Conservation (phyloP, 1,284 basidiomycete genomes). For the Xerocomus minutiporus region DNA sequence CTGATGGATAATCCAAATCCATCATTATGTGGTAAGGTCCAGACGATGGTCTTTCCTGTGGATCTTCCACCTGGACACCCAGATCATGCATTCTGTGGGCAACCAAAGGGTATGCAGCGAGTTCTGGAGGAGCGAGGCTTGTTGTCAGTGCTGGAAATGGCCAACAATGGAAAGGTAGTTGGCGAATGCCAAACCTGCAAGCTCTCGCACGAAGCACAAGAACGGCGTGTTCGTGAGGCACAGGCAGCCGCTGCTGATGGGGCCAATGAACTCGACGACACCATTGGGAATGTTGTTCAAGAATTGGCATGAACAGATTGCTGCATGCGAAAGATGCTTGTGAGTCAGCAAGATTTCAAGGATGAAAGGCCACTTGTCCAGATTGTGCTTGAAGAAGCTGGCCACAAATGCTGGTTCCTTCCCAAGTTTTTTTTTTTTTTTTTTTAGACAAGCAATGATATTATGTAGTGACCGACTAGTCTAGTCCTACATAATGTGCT, state of each 20-base stretch:
- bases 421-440: conserved; percentile 1
- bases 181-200: conserved; percentile 7
- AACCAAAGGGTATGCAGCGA: conserved; percentile 36
- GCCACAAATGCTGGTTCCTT: conserved; percentile 7
- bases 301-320: background rate
- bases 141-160: conserved; percentile 2
- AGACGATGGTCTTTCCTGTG: conserved; percentile 1
- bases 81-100: conserved; percentile 11
- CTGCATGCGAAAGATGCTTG: conserved; percentile 8
- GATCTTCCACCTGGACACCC: conserved; percentile 24
- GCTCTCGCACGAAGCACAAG: conserved; percentile 1
- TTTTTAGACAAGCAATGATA: no score
- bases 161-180: conserved; percentile 1
- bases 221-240: background rate
- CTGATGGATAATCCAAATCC: conserved; percentile 2
- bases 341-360: conserved; percentile 7
- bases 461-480: no score
- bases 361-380: conserved; percentile 7
- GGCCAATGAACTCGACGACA: background rate
- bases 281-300: no score
- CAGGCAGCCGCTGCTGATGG: no score
- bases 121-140: conserved; percentile 30
- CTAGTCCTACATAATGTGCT: no score
- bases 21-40: background rate
- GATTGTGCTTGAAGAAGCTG: conserved; percentile 5